A percentile compares a stretch with the other conserved stretches of the same genome.
These are phyloP conservation scores for Arthrobotrys megalospora DNA, from an alignment of 2,329 filamentous ascomycete genomes.

Conservation along the genomic window DNA sequence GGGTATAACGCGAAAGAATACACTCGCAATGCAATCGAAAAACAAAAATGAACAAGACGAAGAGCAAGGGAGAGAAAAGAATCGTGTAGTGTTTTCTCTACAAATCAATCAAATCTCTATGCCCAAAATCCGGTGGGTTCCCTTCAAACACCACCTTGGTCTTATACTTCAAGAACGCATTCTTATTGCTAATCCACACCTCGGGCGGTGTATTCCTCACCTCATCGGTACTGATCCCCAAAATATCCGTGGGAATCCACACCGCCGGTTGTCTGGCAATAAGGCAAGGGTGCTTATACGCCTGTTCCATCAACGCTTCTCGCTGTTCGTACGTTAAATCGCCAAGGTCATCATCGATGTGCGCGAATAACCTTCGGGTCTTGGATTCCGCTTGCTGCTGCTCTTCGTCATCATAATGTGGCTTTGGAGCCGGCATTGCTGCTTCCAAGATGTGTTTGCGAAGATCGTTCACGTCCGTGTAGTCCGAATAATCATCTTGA, in stretches of 20 bases:
- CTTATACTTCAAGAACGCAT: slow-evolving; percentile 89
- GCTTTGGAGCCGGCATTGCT: slow-evolving; percentile 72
- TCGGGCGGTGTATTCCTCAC: slow-evolving; percentile 82
- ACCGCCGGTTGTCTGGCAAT: slow-evolving; percentile 87
- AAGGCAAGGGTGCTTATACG: slow-evolving; percentile 91
- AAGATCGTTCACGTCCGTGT: slow-evolving; percentile 71
- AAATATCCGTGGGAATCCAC: slow-evolving; percentile 92
- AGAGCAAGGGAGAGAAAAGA: slow-evolving; percentile 10
- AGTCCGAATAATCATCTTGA: slow-evolving; percentile 68
- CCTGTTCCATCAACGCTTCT: slow-evolving; percentile 85
- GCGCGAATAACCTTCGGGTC: slow-evolving; percentile 82
- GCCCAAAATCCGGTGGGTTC: slow-evolving; percentile 90
- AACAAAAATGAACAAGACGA: slow-evolving; percentile 4
- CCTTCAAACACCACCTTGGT: slow-evolving; percentile 85
- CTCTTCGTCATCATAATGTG: slow-evolving; percentile 68
- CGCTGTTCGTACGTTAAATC: slow-evolving; percentile 92
- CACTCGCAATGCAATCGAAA: slow-evolving; percentile 21
- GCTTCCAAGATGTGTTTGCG: slow-evolving; percentile 73
- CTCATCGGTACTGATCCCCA: slow-evolving; percentile 94
- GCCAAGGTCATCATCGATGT: slow-evolving; percentile 92
- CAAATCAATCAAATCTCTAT: slow-evolving; percentile 86
- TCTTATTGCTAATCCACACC: slow-evolving; percentile 90
- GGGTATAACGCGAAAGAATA: slow-evolving; percentile 29
- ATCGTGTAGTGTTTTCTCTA: slow-evolving; percentile 67
- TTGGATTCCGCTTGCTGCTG: slow-evolving; percentile 75